phyloP scores from a whole-genome alignment of 73 alveolate genomes.

The Tetrahymena borealis region DNA sequence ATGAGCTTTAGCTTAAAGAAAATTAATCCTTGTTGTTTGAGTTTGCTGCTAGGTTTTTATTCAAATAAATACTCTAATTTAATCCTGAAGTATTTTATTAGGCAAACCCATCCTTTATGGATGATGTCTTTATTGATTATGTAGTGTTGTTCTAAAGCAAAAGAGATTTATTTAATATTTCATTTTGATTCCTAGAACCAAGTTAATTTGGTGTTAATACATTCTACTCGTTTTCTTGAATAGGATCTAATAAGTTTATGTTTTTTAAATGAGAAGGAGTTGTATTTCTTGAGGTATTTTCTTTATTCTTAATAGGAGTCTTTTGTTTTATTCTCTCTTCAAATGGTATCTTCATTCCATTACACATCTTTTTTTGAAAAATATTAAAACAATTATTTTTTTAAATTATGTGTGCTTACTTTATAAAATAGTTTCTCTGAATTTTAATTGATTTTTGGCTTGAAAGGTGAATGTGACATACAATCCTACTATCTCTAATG shows the following conservation, averaged over 20 bases:
- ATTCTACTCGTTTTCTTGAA: no score
- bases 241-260: neutral
- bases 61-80: neutral
- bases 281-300: neutral
- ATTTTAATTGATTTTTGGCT: neutral
- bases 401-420: neutral
- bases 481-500: neutral
- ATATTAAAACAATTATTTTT: neutral
- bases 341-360: neutral
- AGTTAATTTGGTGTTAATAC: neutral
- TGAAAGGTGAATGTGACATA: neutral
- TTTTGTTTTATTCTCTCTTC: neutral
- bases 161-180: neutral
- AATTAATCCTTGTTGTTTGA: neutral
- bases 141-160: neutral
- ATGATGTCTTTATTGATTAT: neutral
- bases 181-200: neutral
- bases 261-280: neutral
- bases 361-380: neutral
- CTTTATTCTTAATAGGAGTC: neutral
- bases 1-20: neutral
- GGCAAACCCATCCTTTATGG: neutral
- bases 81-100: neutral
- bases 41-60: neutral
- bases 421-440: neutral